These are phyloP conservation scores for Nicotiana benthamiana DNA, from an alignment of 257 asterid species.

Conservation along the genomic window DNA sequence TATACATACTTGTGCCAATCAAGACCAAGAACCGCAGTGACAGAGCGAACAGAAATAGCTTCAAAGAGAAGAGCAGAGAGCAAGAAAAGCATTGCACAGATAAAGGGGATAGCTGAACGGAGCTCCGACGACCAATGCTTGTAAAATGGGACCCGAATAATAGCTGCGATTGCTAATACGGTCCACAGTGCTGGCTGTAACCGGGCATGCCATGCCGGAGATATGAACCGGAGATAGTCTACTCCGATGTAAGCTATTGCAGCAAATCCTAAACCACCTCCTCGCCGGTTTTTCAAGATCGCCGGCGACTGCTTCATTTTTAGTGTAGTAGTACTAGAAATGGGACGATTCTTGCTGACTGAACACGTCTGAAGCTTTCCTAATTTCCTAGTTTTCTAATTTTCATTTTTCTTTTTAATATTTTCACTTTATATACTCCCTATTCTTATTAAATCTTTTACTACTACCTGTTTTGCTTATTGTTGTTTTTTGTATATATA, in stretches of 20 bases:
- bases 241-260: conserved; percentile 69
- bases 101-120: conserved; percentile 71
- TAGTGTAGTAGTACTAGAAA: background rate
- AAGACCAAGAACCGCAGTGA: conserved; percentile 91
- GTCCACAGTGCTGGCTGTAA: conserved; percentile 84
- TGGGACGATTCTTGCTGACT: background rate
- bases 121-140: conserved; percentile 86
- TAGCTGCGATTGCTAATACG: conserved; percentile 51
- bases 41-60: conserved; percentile 83
- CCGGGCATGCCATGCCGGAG: conserved; percentile 81
- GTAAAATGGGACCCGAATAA: conserved; percentile 66
- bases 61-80: conserved; percentile 79
- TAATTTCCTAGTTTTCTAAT: background rate
- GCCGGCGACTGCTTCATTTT: conserved; percentile 23
- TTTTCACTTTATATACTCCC: background rate
- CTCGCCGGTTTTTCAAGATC: conserved; percentile 15
- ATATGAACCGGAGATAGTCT: conserved; percentile 80
- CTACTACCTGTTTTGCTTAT: background rate
- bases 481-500: too few relatives aligned
- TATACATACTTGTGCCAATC: conserved; percentile 87
- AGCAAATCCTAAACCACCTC: conserved; percentile 67
- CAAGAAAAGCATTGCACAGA: conserved; percentile 63
- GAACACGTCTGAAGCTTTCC: background rate
- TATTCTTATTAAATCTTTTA: too few relatives aligned
- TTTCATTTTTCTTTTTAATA: background rate